Conservation (phyloP, 257 asterid genomes). For the Solanum infundibuliforme region DNA sequence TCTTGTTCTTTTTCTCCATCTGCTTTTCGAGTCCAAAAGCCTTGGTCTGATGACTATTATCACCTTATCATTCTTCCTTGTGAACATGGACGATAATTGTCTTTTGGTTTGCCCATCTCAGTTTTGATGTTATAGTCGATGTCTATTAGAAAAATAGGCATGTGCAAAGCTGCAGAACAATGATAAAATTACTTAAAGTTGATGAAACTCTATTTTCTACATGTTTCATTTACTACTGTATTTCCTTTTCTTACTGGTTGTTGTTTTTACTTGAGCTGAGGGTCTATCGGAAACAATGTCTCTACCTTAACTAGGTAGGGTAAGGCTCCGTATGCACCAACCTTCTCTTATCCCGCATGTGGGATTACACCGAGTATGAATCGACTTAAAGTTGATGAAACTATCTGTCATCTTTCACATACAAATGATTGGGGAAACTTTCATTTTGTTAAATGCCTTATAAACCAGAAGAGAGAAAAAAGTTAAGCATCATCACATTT, state of each 20-base stretch:
- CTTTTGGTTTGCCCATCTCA: background rate
- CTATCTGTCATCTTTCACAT: background rate
- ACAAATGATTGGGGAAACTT: background rate
- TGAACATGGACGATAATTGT: background rate
- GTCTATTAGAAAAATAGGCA: background rate
- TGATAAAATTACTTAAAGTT: background rate
- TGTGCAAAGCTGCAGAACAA: background rate
- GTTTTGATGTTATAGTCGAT: background rate
- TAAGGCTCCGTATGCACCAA: background rate
- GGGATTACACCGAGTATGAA: background rate
- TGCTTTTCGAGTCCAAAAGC: background rate
- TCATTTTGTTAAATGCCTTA: background rate
- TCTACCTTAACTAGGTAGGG: background rate
- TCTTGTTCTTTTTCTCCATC: background rate
- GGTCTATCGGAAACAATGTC: background rate
- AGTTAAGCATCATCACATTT: background rate
- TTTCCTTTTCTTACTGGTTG: background rate
- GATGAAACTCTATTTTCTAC: background rate
- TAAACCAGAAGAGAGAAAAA: background rate
- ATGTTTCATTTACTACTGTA: rapidly evolving
- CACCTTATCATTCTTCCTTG: background rate
- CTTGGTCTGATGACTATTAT: background rate
- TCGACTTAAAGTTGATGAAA: background rate
- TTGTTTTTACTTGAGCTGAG: background rate
- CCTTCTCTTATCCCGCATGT: background rate